Conservation (phyloP, 164 flowering plant species). For the Annona squamosa region DNA sequence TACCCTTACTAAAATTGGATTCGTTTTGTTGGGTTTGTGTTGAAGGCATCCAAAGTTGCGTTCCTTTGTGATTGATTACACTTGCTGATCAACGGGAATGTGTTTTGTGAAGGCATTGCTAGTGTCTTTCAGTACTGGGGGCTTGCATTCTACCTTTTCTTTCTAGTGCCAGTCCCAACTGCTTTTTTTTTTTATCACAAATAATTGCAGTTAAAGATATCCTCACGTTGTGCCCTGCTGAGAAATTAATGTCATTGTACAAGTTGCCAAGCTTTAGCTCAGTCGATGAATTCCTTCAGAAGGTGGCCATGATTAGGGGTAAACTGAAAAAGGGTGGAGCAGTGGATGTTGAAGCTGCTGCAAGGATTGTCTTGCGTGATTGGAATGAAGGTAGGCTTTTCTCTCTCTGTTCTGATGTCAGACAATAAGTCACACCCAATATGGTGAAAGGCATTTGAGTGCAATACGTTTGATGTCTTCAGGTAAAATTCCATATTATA, state of each 20-base stretch:
- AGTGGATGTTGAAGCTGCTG: constrained; percentile 80
- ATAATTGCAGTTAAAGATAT: constrained; percentile 73
- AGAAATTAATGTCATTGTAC: constrained; percentile 57
- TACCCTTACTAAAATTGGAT: too few species aligned
- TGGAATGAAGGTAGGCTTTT: constrained; percentile 83
- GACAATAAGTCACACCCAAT: background rate
- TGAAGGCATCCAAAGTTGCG: too few species aligned
- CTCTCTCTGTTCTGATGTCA: background rate
- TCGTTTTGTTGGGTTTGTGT: too few species aligned
- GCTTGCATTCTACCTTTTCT: too few species aligned
- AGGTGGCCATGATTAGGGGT: constrained; percentile 84
- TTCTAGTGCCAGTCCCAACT: too few species aligned
- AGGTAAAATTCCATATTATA: constrained; percentile 93
- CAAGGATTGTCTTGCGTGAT: constrained; percentile 84
- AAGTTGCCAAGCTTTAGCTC: constrained; percentile 68
- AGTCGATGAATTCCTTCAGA: constrained; percentile 85
- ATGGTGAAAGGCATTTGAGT: background rate
- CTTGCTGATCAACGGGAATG: too few species aligned
- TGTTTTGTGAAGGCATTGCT: too few species aligned
- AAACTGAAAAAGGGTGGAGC: constrained; percentile 89
- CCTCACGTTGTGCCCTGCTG: constrained; percentile 70
- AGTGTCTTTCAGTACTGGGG: too few species aligned
- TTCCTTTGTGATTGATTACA: too few species aligned
- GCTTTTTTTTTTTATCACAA: constrained; percentile 2
- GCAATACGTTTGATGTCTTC: constrained; percentile 16